Base-by-base conservation (phyloP, 306 rosid genomes). In the Prunus armeniaca region DNA sequence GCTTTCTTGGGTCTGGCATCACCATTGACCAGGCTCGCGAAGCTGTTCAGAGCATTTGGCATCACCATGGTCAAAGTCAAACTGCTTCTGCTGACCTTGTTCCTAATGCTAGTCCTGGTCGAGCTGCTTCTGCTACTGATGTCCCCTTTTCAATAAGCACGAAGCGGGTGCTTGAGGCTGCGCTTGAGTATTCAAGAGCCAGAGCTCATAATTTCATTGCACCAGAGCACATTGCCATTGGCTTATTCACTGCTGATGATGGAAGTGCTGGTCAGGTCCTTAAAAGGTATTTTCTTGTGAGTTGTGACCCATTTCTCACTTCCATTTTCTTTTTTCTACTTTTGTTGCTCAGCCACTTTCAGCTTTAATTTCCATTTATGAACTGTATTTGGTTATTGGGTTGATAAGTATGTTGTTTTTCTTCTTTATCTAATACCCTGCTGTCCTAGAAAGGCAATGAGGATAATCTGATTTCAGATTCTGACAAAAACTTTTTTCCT, bases 151-250 rank as follows among this genome's bases (percentile, higher is more conserved):
- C 96, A 3, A 67, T 93, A 72, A 83, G 88, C 61, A 74, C 93
- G 0, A 89, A 91, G 82, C 89, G 91, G 2, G 96, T 90, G 52
- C 85, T 90, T 81, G 93, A 88, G 69, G 91, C 94, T 6, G 98
- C 97, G 11, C 81, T 87, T 13, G 93, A 89, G 70, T 91, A 90
- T 86, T 90, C 98, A 1, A 90, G 76, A 78, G 68, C 82, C 54
- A 62, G 83, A 69, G 89, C 89, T 24, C 87, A 93, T 73, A 89
- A 93, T 28, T 93, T 93, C 65, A 80, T 93, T 64, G 88, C 88
- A 7, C 98, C 97, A 3, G 98, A 93, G 72, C 98, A 93, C 67
- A 82, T 93, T 71, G 72, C 82, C 5, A 81, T 93, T 81, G 93
- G 96, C 60, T 78, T 93, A 4, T 84, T 90, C 19, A 85, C 82